Evolutionary conservation across 2,329 filamentous ascomycete genomes (phyloP), one percentile per base, ranked within the genome.

Genomic region (Plectosphaerella sp.): DNA sequence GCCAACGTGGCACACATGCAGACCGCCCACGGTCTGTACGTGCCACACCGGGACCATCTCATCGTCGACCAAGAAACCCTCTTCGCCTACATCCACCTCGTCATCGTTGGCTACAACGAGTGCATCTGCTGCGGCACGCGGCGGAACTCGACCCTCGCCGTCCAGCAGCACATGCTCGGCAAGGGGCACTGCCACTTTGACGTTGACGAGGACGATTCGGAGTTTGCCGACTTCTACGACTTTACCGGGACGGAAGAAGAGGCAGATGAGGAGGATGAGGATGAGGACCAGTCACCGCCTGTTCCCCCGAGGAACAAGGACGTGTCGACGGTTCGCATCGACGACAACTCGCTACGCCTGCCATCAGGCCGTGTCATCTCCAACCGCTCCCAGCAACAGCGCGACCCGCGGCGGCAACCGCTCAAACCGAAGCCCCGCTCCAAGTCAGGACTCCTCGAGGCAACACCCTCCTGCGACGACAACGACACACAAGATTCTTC

Each of bases 81-180:
- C 2, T 63, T 81, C 36, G 57, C 64, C 41, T 80, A 80, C 50
- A 62, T 81, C 0, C 69, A 75, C 49, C 67, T 78, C 9, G 62
- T 82, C 18, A 73, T 82, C 14, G 72, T 66, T 18, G 69, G 61
- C 1, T 79, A 77, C 50, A 65, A 66, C 16, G 76, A 80, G 60
- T 83, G 79, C 53, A 65, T 82, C 37, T 70, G 67, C 18, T 82
- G 79, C 55, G 74, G 74, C 1, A 74, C 67, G 14, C 62, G 70
- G 37, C 68, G 74, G 33, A 60, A 61, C 0, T 76, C 72, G 0
- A 63, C 66, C 0, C 65, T 75, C 48, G 79, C 70, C 0, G 72
- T 74, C 0, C 75, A 77, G 55, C 75, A 78, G 36, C 79, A 80
- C 50, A 80, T 80, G 77, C 57, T 63, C 0, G 68, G 63, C 3